phyloP scores from a whole-genome alignment of 2,329 filamentous ascomycete species.

The Diaporthe sp. region DNA sequence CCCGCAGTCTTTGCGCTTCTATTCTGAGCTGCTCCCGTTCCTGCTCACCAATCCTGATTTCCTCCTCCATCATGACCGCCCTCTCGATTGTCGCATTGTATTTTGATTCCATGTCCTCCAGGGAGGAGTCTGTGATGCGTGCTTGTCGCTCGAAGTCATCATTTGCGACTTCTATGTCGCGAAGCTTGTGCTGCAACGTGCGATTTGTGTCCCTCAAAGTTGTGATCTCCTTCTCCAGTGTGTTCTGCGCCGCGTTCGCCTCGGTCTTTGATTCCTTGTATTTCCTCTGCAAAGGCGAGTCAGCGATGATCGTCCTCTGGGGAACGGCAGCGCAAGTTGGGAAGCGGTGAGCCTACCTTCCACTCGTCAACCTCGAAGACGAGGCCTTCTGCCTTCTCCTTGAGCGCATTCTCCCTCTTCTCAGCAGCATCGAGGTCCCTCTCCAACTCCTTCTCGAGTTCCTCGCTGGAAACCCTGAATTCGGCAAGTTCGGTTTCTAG shows the following conservation, averaged over 20 bases:
- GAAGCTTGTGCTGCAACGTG: conserved; percentile 83
- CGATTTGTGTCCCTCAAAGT: conserved; percentile 87
- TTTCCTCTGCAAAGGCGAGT: conserved; percentile 75
- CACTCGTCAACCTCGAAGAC: conserved; percentile 96
- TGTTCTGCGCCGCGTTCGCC: conserved; percentile 84
- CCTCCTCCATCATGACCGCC: conserved; percentile 93
- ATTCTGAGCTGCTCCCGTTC: conserved; percentile 92
- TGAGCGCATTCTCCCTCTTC: conserved; percentile 87
- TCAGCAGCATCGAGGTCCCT: conserved; percentile 96
- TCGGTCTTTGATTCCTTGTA: conserved; percentile 95
- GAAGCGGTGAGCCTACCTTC: conserved; percentile 76
- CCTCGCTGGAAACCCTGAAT: conserved; percentile 93
- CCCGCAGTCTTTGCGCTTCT: conserved; percentile 87
- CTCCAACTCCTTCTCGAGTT: conserved; percentile 93
- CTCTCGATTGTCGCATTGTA: conserved; percentile 96
- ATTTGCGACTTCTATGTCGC: conserved; percentile 97
- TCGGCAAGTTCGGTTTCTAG: conserved; percentile 92
- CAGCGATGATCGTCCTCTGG: conserved; percentile 37
- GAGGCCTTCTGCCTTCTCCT: conserved; percentile 87
- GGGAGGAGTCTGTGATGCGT: conserved; percentile 92
- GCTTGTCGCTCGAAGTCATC: conserved; percentile 98
- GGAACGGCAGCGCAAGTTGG: background rate
- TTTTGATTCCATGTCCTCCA: conserved; percentile 97
- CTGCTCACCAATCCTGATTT: conserved; percentile 90
- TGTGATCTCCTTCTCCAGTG: conserved; percentile 95